Evolutionary conservation across 73 alveolate species (phyloP).

Genomic region (Tetrahymena borealis): DNA sequence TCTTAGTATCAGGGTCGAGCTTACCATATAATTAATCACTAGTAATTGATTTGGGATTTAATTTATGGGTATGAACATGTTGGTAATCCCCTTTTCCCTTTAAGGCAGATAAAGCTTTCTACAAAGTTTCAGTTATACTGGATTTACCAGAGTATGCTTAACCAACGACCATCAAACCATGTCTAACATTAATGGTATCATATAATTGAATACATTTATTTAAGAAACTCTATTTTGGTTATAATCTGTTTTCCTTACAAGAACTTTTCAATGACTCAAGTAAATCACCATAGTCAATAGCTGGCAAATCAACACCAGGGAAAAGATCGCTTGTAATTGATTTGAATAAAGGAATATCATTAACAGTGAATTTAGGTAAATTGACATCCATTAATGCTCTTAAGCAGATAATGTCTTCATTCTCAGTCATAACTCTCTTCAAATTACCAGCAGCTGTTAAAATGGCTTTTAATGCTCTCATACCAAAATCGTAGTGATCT

Average conservation of each 20-base stretch:
- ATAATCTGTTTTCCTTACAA: slow-evolving; percentile 61
- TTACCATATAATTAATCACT: slow-evolving; percentile 73
- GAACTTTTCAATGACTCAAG: slow-evolving; percentile 26
- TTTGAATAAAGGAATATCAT: slow-evolving; percentile 98
- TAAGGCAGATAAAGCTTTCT: slow-evolving; percentile 92
- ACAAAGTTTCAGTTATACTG: slow-evolving; percentile 70
- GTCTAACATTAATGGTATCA: slow-evolving; percentile 94
- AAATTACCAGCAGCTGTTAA: slow-evolving; percentile 99
- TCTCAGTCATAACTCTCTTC: slow-evolving; percentile 78
- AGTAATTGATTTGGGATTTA: slow-evolving; percentile 77
- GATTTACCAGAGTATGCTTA: slow-evolving; percentile 72
- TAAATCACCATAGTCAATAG: slow-evolving; percentile 75
- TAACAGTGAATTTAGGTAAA: slow-evolving; percentile 95
- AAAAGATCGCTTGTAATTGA: slow-evolving; percentile 98
- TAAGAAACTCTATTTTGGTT: slow-evolving; percentile 86
- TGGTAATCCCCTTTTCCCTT: slow-evolving; percentile 8
- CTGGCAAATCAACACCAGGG: slow-evolving; percentile 95
- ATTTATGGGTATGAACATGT: slow-evolving; percentile 54
- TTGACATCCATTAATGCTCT: slow-evolving; percentile 95
- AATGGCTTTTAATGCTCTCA: slow-evolving; percentile 98
- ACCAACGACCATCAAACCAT: slow-evolving; percentile 94
- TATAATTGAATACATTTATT: slow-evolving; percentile 97
- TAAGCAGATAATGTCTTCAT: slow-evolving; percentile 84
- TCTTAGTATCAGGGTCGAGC: slow-evolving; percentile 72
- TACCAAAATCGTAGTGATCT: slow-evolving; percentile 99